Evolutionary conservation across 257 asterid species (phyloP).

Genomic region (Plantago major): DNA sequence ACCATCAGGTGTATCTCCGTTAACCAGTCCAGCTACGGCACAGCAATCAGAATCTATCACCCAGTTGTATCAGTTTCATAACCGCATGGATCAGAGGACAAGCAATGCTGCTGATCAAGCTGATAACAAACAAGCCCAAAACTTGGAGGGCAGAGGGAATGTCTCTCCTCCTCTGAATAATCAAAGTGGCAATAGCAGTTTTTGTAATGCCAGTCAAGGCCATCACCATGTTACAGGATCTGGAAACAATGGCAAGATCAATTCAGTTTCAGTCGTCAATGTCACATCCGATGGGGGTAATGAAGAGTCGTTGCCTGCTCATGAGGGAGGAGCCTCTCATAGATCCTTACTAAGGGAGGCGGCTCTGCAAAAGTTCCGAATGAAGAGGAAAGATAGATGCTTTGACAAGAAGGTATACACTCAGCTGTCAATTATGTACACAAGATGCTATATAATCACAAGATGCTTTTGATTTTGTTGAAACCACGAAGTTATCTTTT

Average conservation of each 20-base stretch:
- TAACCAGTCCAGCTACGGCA: conserved; percentile 25
- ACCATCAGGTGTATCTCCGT: conserved; percentile 30
- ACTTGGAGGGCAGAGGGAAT: conserved; percentile 38
- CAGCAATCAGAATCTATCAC: conserved; percentile 28
- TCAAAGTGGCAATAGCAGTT: conserved; percentile 55
- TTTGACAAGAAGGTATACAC: conserved; percentile 81
- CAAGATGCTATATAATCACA: too few species aligned
- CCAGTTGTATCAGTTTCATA: conserved; percentile 29
- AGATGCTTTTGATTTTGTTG: too few species aligned
- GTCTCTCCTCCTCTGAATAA: conserved; percentile 52
- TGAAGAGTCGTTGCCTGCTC: conserved; percentile 40
- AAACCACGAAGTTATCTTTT: too few species aligned
- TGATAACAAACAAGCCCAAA: conserved; percentile 35
- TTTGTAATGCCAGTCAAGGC: conserved; percentile 38
- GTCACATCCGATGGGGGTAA: conserved; percentile 37
- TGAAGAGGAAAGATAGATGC: conserved; percentile 93
- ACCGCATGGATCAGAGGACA: conserved; percentile 34
- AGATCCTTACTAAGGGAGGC: conserved; percentile 75
- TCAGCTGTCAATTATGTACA: background rate
- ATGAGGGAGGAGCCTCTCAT: conserved; percentile 46
- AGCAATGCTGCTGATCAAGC: conserved; percentile 35
- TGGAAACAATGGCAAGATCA: conserved; percentile 34
- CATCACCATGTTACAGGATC: conserved; percentile 27
- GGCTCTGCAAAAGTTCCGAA: conserved; percentile 77
- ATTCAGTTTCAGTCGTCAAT: conserved; percentile 21